These are phyloP conservation scores for Arthrobotrys musiformis DNA, from an alignment of 2,329 filamentous ascomycete genomes.

Conservation along the genomic window DNA sequence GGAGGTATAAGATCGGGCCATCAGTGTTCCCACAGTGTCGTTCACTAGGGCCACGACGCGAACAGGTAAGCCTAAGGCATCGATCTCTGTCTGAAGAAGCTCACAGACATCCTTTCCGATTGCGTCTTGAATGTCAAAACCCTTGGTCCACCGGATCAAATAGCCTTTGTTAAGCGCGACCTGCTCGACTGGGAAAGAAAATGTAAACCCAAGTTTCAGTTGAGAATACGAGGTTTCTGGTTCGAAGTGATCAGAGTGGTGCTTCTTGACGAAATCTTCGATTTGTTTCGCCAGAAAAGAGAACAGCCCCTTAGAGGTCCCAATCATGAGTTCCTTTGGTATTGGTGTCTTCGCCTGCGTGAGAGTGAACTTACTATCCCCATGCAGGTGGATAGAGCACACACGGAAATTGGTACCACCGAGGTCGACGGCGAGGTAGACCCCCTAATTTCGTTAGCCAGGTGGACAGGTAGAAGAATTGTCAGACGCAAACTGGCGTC, in stretches of 20 bases:
- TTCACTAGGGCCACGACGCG: constrained; percentile 96
- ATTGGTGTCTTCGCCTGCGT: constrained; percentile 93
- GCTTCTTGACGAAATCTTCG: constrained; percentile 83
- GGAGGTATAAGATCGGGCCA: constrained; percentile 96
- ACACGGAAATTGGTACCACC: constrained; percentile 98
- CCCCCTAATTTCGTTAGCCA: constrained; percentile 69
- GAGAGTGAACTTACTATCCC: constrained; percentile 93
- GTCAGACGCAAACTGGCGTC: constrained; percentile 35
- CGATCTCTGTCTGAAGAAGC: constrained; percentile 87
- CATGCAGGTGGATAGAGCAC: constrained; percentile 91
- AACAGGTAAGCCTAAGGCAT: constrained; percentile 85
- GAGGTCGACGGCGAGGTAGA: constrained; percentile 97
- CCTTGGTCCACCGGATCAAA: constrained; percentile 97
- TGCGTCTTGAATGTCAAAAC: constrained; percentile 95
- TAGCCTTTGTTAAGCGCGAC: constrained; percentile 93
- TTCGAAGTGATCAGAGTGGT: constrained; percentile 88
- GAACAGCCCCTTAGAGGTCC: constrained; percentile 87
- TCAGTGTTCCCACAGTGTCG: constrained; percentile 95
- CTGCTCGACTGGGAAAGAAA: constrained; percentile 96
- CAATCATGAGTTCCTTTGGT: constrained; percentile 87
- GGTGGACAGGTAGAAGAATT: not conserved
- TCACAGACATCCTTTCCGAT: constrained; percentile 94
- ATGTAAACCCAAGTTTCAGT: constrained; percentile 94
- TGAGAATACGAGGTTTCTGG: constrained; percentile 61
- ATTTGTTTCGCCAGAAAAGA: constrained; percentile 93